Evolutionary conservation across 352 stramenopile genomes (phyloP).

Genomic region (Pythium rishiriense): DNA sequence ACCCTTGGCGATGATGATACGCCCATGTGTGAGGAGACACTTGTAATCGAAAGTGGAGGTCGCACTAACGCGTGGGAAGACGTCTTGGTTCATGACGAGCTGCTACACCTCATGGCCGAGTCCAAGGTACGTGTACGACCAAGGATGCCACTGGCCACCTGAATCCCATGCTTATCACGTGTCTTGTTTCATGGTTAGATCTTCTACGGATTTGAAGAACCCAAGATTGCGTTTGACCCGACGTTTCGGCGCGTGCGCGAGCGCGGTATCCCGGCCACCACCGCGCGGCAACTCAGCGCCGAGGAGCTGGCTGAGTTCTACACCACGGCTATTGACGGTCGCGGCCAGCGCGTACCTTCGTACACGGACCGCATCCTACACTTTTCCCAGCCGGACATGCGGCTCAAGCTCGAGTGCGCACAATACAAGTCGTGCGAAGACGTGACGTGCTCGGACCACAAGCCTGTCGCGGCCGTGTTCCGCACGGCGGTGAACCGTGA

Average conservation of each 20-base stretch:
- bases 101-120: conserved; percentile 51
- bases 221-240: conserved; percentile 73
- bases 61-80: conserved; percentile 53
- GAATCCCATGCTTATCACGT: no score
- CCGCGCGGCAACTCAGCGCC: conserved; percentile 8
- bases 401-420: conserved; percentile 57
- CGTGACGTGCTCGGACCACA: conserved; percentile 82
- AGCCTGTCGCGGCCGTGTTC: conserved; percentile 76
- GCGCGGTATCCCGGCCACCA: conserved; percentile 17
- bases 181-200: conserved; percentile 30
- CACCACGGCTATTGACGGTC: conserved; percentile 55
- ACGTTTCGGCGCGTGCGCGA: conserved; percentile 72
- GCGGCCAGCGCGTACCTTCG: conserved; percentile 73
- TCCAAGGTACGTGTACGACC: conserved; percentile 13
- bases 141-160: no score
- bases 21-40: conserved; percentile 6
- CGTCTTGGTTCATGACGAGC: conserved; percentile 70
- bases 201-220: conserved; percentile 79
- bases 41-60: background rate
- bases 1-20: conserved; percentile 7
- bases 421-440: conserved; percentile 76
- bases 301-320: conserved; percentile 51
- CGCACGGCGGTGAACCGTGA: conserved; percentile 64
- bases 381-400: conserved; percentile 73
- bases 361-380: conserved; percentile 91